A percentile compares a stretch with the other conserved stretches of the same genome.
Conservation (phyloP, 2,329 filamentous ascomycete genomes). For the Colletotrichum incanum region DNA sequence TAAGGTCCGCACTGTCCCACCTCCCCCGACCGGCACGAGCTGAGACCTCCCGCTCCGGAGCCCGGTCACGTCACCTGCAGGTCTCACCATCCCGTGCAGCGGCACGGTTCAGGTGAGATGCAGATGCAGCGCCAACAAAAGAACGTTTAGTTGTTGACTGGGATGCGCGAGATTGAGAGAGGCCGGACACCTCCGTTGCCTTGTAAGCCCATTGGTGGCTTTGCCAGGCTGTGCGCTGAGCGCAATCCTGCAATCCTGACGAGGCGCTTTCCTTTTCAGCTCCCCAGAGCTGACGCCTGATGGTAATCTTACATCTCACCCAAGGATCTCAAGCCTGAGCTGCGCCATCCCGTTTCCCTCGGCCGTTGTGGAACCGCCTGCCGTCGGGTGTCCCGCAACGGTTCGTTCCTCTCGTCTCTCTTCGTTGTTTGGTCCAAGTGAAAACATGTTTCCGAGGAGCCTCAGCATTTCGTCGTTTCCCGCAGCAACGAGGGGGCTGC, state of each 20-base stretch:
- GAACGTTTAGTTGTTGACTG: background rate
- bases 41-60: constrained; percentile 20
- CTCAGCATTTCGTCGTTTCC: background rate
- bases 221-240: constrained; percentile 13
- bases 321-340: background rate
- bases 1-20: background rate
- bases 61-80: background rate
- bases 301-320: constrained; percentile 2
- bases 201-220: constrained; percentile 11
- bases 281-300: constrained; percentile 18
- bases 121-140: background rate
- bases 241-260: constrained; percentile 2
- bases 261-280: constrained; percentile 5
- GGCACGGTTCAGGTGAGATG: constrained; percentile 29
- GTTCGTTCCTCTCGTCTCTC: no score
- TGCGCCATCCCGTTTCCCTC: constrained; percentile 14
- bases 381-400: background rate
- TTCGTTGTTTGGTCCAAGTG: background rate
- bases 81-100: constrained; percentile 9
- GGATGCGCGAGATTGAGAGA: background rate
- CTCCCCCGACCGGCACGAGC: constrained; percentile 7
- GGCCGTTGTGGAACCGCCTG: background rate
- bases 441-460: background rate
- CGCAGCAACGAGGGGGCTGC: background rate
- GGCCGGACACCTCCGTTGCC: background rate